Evolutionary conservation across 257 asterid species (phyloP).

Genomic region (Eustoma russellianum): DNA sequence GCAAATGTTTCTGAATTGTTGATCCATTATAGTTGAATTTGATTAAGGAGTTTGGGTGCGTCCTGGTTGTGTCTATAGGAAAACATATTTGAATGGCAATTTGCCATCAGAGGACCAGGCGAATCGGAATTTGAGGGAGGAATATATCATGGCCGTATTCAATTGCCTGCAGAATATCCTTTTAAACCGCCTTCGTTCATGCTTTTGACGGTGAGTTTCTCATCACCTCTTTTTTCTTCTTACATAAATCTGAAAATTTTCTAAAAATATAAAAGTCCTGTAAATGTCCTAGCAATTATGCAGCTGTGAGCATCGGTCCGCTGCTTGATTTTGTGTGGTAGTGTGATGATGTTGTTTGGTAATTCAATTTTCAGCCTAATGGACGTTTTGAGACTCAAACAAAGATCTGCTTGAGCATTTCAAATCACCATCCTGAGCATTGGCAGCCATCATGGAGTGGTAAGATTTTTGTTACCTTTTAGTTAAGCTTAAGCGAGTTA

Average conservation of each 20-base stretch:
- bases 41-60: not conserved
- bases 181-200: slow-evolving; percentile 85
- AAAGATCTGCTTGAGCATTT: slow-evolving; percentile 94
- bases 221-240: not conserved
- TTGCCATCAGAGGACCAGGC: slow-evolving; percentile 77
- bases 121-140: slow-evolving; percentile 88
- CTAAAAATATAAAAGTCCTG: too few relatives aligned
- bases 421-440: slow-evolving; percentile 97
- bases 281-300: too few relatives aligned
- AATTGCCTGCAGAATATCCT: slow-evolving; percentile 82
- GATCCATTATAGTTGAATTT: not conserved
- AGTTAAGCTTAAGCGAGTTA: not conserved
- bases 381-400: slow-evolving; percentile 97
- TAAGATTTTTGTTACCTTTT: slow-evolving; percentile 24
- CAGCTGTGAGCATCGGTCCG: too few relatives aligned
- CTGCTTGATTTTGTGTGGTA: too few relatives aligned
- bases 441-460: slow-evolving; percentile 99
- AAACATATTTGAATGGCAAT: slow-evolving; percentile 85
- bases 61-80: slow-evolving; percentile 38
- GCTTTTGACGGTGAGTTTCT: slow-evolving; percentile 57
- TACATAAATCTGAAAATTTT: not conserved
- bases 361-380: slow-evolving; percentile 51
- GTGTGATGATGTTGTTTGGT: slow-evolving; percentile 9
- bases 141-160: slow-evolving; percentile 84
- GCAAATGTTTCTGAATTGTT: too few relatives aligned